These are phyloP conservation scores for Penicillium sp. DNA, from an alignment of 2,329 filamentous ascomycete genomes.

Conservation along the genomic window DNA sequence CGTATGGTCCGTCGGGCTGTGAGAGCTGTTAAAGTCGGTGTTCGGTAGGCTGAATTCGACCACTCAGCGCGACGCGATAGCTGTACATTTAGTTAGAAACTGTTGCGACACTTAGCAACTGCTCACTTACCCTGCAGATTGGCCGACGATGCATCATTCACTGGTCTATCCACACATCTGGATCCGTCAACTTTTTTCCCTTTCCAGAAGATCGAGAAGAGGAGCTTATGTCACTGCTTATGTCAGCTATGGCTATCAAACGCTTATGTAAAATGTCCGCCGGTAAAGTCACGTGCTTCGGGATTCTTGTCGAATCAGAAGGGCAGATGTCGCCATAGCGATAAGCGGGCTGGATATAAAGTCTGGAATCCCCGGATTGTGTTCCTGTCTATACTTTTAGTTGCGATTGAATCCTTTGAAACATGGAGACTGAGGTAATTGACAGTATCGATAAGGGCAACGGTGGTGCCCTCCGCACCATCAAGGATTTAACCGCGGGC, in stretches of 20 bases:
- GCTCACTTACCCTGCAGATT: constrained; percentile 25
- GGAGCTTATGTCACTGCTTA: constrained; percentile 14
- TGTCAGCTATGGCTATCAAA: background rate
- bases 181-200: constrained; percentile 15
- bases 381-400: constrained; percentile 4
- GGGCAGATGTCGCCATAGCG: constrained; percentile 18
- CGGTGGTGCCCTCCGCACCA: constrained; percentile 49
- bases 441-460: constrained; percentile 33
- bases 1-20: constrained; percentile 30
- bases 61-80: constrained; percentile 35
- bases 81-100: constrained; percentile 15
- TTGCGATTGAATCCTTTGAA: constrained; percentile 2
- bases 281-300: constrained; percentile 26
- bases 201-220: constrained; percentile 10
- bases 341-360: constrained; percentile 12
- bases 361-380: constrained; percentile 9
- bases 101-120: background rate
- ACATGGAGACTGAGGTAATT: constrained; percentile 30
- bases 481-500: constrained; percentile 85
- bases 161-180: constrained; percentile 9
- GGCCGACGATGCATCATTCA: constrained; percentile 31
- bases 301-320: constrained; percentile 28
- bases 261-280: constrained; percentile 12
- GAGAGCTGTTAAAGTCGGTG: constrained; percentile 16
- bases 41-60: constrained; percentile 27